Conservation (phyloP, 345 rosid species). For the Raphanus raphanistrum region DNA sequence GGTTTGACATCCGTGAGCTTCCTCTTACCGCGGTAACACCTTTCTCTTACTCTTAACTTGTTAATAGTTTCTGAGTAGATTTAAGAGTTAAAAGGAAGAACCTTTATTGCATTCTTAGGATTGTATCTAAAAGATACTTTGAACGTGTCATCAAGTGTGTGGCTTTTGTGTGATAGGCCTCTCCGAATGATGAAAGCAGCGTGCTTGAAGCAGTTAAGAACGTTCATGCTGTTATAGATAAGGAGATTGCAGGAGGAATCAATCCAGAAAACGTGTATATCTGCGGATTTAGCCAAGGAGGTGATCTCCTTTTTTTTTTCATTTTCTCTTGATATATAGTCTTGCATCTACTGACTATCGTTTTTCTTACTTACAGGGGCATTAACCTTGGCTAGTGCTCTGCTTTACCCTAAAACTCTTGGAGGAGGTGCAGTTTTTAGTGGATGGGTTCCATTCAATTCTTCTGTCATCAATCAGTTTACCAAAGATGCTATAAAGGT, state of each 20-base stretch:
- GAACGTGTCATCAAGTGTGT: not conserved
- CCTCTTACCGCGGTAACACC: constrained; percentile 73
- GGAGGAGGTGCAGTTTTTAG: constrained; percentile 84
- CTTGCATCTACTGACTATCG: not conserved
- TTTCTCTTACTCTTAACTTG: not conserved
- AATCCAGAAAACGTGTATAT: constrained; percentile 63
- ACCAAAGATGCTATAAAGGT: constrained; percentile 69
- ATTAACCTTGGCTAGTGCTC: constrained; percentile 74
- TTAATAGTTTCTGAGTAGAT: not conserved
- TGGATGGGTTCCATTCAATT: constrained; percentile 83
- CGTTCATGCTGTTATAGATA: constrained; percentile 77
- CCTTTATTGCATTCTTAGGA: not conserved
- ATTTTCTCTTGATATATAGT: not conserved
- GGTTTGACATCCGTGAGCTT: constrained; percentile 91
- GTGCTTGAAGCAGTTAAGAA: constrained; percentile 68
- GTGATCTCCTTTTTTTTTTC: constrained; percentile 36
- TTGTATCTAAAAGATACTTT: not conserved
- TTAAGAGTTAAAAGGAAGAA: not conserved
- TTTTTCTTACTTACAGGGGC: constrained; percentile 56
- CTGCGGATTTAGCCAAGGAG: constrained; percentile 97
- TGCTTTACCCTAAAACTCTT: constrained; percentile 71
- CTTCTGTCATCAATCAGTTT: constrained; percentile 50
- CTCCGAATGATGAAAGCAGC: constrained; percentile 67
- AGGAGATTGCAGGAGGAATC: constrained; percentile 62
- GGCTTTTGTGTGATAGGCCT: constrained; percentile 43